Evolutionary conservation across 2,329 filamentous ascomycete species (phyloP).

Genomic region (Exophiala sideris): DNA sequence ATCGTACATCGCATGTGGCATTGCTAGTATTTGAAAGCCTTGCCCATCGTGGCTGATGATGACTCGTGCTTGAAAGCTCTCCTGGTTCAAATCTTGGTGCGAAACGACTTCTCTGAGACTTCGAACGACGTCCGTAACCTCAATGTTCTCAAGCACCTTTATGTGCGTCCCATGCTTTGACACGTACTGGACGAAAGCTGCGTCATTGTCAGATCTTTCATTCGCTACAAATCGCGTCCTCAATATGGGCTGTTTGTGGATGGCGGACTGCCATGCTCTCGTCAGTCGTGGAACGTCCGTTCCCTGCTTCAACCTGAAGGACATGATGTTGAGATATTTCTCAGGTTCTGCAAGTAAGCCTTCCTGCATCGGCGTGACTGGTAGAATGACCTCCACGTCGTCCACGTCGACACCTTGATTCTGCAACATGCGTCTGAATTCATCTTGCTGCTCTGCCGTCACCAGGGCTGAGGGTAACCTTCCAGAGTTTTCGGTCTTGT

Average conservation of each 20-base stretch:
- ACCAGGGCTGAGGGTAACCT: neutral
- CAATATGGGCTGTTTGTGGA: constrained; percentile 64
- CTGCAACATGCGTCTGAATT: constrained; percentile 41
- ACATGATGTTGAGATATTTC: constrained; percentile 82
- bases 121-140: constrained; percentile 7
- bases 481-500: neutral
- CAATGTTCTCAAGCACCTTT: constrained; percentile 1
- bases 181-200: constrained; percentile 16
- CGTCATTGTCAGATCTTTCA: constrained; percentile 2
- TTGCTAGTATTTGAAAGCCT: constrained; percentile 60
- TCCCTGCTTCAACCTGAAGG: constrained; percentile 58
- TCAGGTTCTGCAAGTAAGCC: constrained; percentile 66
- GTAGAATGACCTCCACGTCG: constrained; percentile 60
- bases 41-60: constrained; percentile 32
- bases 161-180: constrained; percentile 1
- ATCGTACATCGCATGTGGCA: constrained; percentile 86
- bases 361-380: constrained; percentile 80
- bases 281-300: constrained; percentile 58
- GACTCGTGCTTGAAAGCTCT: constrained; percentile 34
- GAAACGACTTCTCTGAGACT: constrained; percentile 23
- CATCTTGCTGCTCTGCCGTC: constrained; percentile 27
- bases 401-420: constrained; percentile 36
- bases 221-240: constrained; percentile 70
- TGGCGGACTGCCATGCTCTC: constrained; percentile 60
- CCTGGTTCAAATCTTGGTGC: neutral